Base-by-base conservation (phyloP, 352 stramenopile species). In the Lagenidium giganteum region DNA sequence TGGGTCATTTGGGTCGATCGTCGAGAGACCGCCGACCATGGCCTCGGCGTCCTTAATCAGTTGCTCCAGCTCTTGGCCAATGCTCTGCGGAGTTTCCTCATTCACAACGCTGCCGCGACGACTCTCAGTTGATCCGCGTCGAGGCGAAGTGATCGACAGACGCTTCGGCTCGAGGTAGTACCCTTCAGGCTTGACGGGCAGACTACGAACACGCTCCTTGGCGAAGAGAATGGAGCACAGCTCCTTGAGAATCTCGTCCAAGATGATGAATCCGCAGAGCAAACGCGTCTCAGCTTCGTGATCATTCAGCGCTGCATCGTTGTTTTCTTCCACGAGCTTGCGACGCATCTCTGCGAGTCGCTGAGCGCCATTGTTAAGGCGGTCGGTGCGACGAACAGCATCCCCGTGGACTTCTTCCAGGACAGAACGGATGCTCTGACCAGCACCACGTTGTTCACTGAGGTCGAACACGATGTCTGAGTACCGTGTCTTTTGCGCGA, bases 181-280 rank as follows among this genome's bases (percentile, higher is more conserved):
- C 3, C 80, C 82, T 42, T 92, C 82, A 1, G 82, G 79, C 45
- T 88, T 87, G 23, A 92, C 57, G 6, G 82, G 82, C 26, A 94
- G 53, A 16, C 58, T 83, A 28, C 73, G 70, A 20, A 89, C 70
- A 17, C 75, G 75, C 26, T 91, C 79, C 20, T 74, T 76, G 1
- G 79, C 77, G 39, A 92, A 90, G 3, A 92, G 54, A 43, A 87
- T 64, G 8, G 79, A 88, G 37, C 81, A 90, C 2, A 94, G 63
- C 51, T 94, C 82, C 51, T 92, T 92, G 3, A 94, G 48, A 24
- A 94, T 73, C 46, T 94, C 82, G 37, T 94, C 82, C 14, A 94
- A 52, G 25, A 94, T 67, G 20, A 92, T 64, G n/a, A 76, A 91
- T 0, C 72, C 77, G 21, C 74, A 84, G 11, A 93, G 35, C 25